Evolutionary conservation across 1,284 basidiomycete genomes (phyloP), one percentile per base, ranked within the genome.

Genomic region (Sanguinoderma infundibulare): DNA sequence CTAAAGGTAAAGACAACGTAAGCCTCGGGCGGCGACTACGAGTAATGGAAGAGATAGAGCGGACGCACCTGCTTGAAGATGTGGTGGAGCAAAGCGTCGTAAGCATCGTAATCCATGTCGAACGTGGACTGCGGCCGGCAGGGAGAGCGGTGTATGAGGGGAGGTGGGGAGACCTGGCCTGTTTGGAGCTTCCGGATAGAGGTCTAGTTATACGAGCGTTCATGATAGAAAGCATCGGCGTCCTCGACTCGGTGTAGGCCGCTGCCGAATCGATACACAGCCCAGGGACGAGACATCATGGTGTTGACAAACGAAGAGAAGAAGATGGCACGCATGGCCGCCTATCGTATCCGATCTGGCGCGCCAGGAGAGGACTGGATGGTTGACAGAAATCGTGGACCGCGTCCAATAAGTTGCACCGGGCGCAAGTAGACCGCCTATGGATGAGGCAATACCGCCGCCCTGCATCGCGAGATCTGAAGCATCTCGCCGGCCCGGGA

Each of bases 31-130:
- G 59, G 15, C 5, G 8, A 49, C 2, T 10, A 34, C 5, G n/a
- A 10, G 28, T 30, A 5, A 20, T 17, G 30, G 30, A 12, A 22
- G 14, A 2, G 24, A n/a, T n/a, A 20, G 7, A 32, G 44, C 44
- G 73, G 67, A 59, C 71, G 17, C 42, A 78, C 79, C 66, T 78
- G 79, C 65, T 73, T 78, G 74, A 82, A 90, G 62, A 90, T 83
- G 72, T 85, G 86, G 72, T 90, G 88, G 4, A 89, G 78, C 54
- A 90, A 78, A 20, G 88, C 88, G 71, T 90, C 88, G 74, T 85
- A 90, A 39, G 84, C 84, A 73, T 90, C 88, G 78, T 90, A 90
- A 70, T 89, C 87, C 86, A 89, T 89, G 51, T 42, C 40, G 55
- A 70, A 69, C 35, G 46, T 35, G 30, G 52, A 42, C 22, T 26